These are phyloP conservation scores for Cyclocybe cylindracea DNA, from an alignment of 768 basidiomycete species.

Conservation along the genomic window DNA sequence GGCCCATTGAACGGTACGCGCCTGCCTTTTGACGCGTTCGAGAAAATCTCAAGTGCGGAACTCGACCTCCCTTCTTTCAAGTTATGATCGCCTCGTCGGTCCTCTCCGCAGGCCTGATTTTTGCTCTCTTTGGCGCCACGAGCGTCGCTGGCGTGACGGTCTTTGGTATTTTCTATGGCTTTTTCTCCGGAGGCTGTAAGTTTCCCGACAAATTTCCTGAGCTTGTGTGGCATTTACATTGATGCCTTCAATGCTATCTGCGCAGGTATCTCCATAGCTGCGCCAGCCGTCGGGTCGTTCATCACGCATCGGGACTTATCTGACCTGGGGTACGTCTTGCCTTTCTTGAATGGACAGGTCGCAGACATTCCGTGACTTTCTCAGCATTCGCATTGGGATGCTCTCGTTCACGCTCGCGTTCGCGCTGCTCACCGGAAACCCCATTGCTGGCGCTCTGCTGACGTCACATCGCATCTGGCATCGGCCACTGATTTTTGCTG, in stretches of 20 bases:
- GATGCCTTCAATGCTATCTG: not conserved
- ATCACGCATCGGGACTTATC: conserved; percentile 39
- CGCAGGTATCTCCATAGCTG: conserved; percentile 40
- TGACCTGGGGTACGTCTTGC: conserved; percentile 43
- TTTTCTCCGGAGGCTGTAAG: conserved; percentile 11
- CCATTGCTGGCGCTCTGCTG: conserved; percentile 52
- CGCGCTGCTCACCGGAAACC: conserved; percentile 49
- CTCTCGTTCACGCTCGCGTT: conserved; percentile 45
- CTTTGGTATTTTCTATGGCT: conserved; percentile 53
- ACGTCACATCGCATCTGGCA: conserved; percentile 41
- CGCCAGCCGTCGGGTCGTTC: conserved; percentile 39
- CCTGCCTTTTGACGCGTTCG: not conserved
- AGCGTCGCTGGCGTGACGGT: conserved; percentile 40
- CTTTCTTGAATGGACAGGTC: not conserved
- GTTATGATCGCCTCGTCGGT: conserved; percentile 44
- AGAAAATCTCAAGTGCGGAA: not conserved
- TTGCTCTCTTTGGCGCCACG: conserved; percentile 50
- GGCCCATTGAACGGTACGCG: conserved; percentile 51
- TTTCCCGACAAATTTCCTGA: conserved; percentile 1
- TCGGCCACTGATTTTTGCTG: conserved; percentile 44
- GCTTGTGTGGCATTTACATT: not conserved
- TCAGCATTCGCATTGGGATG: conserved; percentile 47
- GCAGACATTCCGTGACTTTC: not conserved
- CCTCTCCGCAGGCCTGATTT: conserved; percentile 45
- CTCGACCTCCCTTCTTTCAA: conserved; percentile 16